Base-by-base conservation (phyloP, 306 rosid genomes). In the Hippophae rhamnoides region DNA sequence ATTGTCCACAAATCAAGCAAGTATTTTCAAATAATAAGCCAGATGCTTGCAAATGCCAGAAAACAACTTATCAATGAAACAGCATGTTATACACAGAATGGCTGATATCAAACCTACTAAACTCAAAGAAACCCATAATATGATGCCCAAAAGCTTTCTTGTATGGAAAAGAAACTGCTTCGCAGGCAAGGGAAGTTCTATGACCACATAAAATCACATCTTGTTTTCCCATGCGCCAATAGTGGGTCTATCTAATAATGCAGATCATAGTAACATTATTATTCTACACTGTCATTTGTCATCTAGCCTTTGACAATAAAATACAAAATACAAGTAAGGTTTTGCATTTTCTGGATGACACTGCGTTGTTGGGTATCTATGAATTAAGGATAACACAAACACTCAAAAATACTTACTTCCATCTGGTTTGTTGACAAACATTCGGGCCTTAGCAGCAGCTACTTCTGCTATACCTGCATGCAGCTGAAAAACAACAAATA, bases 371-470 rank as follows among this genome's bases (percentile, higher is more conserved):
- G 3, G 38, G 38, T 31, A 31, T 31, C 38, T 31, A 31, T 31
- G 38, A 31, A 31, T 31, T 31, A 31, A 31, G 4, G 38, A 31
- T 31, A 31, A 31, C 5, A 31, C 38, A 31, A 31, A 57, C 3
- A 41, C 47, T 49, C 53, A 40, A 56, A 56, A 74, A 72, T 13
- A 69, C 76, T 57, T 84, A 92, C 95, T 92, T 88, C 99, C 99
- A 76, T 92, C 99, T 44, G 99, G 99, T 81, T 92, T 88, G 93
- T 92, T 87, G 54, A 85, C 68, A 78, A 92, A 92, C 96, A 92
- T 92, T 64, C 96, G 88, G 58, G 99, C 99, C 89, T 92, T 92
- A 47, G 88, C 98, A 74, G 98, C 98, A 72, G 99, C 99, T 66
- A 88, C 95, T 76, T 92, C 96, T 54, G 95, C 98, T 71, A 92